Base-by-base conservation (phyloP, 257 asterid genomes). In the Handroanthus guayacan region DNA sequence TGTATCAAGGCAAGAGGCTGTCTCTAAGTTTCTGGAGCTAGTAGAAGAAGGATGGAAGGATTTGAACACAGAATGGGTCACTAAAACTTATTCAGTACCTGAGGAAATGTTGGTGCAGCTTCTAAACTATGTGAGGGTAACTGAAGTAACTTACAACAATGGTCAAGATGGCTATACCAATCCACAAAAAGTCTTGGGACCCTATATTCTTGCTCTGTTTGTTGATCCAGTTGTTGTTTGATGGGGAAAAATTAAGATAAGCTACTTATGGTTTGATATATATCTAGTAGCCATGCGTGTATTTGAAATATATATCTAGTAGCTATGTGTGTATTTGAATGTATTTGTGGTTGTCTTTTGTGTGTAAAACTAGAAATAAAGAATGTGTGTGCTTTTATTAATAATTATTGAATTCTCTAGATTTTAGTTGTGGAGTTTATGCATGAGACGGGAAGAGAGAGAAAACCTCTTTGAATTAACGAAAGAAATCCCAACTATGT, bases 21-120 rank as follows among this genome's bases (percentile, higher is more conserved):
- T 78, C 2, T 17, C 13, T 0, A 31, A 68, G 8, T 77, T 81
- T 37, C 43, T 5, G 3, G 52, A 77, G 12, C 18, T 67, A 0
- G 56, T 47, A 1, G 85, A 81, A 74, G 54, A 67, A 51, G 82
- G 51, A 52, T 81, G 85, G 85, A 77, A 60, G 54, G 47, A 81
- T 73, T 9, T 73, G 56, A 81, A 57, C 20, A 17, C 31, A 1
- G 85, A 73, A 20, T 72, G 70, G 68, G 65, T 12, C 1, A 34
- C 9, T 8, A 56, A 10, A 9, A 75, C 31, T 25, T 25, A n/a
- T 25, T 2, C 14, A 0, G 18, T 17, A 4, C 66, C 67, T 0
- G 71, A 60, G 51, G 78, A 78, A 3, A 48, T 70, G 68, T 47
- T 70, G 6, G 77, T 18, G 67, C 72, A 16, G 13, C 36, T 78